These are phyloP conservation scores for Boletus insuetus DNA, from an alignment of 768 basidiomycete species.

Conservation along the genomic window DNA sequence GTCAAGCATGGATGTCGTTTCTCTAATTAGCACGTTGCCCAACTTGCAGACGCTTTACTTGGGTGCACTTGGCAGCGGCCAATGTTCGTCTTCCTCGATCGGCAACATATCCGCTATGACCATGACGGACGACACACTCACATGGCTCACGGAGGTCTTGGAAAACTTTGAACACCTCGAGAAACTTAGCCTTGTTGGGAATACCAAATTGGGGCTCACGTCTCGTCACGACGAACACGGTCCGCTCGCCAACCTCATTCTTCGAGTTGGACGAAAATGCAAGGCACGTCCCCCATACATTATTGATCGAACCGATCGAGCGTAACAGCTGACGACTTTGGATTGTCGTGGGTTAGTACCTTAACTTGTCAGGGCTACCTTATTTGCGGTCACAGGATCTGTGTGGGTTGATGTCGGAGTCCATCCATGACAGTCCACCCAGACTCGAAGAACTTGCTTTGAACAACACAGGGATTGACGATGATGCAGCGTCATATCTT, in stretches of 20 bases:
- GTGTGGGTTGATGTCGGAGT: constrained; percentile 40
- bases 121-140: constrained; percentile 50
- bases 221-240: constrained; percentile 27
- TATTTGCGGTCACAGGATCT: constrained; percentile 51
- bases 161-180: constrained; percentile 39
- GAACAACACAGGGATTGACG: constrained; percentile 62
- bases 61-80: constrained; percentile 55
- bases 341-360: constrained; percentile 35
- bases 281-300: constrained; percentile 38
- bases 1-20: constrained; percentile 39
- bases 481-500: constrained; percentile 51
- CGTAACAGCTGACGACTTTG: background rate
- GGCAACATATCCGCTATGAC: constrained; percentile 51
- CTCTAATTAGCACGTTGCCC: constrained; percentile 37
- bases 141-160: constrained; percentile 42
- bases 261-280: constrained; percentile 55
- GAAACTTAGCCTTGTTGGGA: constrained; percentile 59
- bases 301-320: background rate
- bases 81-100: constrained; percentile 42
- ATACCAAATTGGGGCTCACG: constrained; percentile 52
- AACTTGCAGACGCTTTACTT: constrained; percentile 49
- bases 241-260: constrained; percentile 46
- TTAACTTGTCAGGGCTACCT: constrained; percentile 58
- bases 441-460: constrained; percentile 49
- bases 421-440: constrained; percentile 25